These are phyloP conservation scores for Plasmodium billcollinsi DNA, from an alignment of 169 alveolate genomes.

Conservation along the genomic window DNA sequence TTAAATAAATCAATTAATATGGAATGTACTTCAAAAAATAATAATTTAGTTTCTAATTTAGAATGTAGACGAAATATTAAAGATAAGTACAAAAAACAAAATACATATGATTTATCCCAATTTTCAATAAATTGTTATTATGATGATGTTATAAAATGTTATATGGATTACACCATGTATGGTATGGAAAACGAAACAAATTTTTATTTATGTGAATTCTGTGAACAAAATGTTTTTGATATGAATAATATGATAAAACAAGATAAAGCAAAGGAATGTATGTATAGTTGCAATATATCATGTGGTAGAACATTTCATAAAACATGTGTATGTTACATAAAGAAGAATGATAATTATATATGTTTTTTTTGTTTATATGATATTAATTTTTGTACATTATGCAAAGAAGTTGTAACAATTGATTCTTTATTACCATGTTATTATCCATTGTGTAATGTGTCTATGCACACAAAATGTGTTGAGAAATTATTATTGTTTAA, in stretches of 20 bases:
- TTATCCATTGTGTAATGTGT: slow-evolving; percentile 76
- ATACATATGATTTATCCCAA: slow-evolving; percentile 1
- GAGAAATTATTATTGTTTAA: slow-evolving; percentile 4
- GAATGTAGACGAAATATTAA: background rate
- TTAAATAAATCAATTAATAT: background rate
- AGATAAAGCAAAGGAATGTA: slow-evolving; percentile 27
- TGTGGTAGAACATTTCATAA: slow-evolving; percentile 67
- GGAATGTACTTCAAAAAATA: background rate
- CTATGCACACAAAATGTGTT: slow-evolving; percentile 74
- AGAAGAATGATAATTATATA: slow-evolving; percentile 26
- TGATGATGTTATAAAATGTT: slow-evolving; percentile 31
- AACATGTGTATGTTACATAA: slow-evolving; percentile 44
- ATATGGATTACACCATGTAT: slow-evolving; percentile 18
- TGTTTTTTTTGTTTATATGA: slow-evolving; percentile 60
- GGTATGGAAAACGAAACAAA: slow-evolving; percentile 10
- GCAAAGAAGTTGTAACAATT: slow-evolving; percentile 38
- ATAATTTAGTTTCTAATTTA: background rate
- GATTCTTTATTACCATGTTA: slow-evolving; percentile 55
- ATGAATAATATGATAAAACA: slow-evolving; percentile 9
- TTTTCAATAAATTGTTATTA: slow-evolving; percentile 7
- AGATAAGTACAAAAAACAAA: background rate
- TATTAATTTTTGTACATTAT: slow-evolving; percentile 55
- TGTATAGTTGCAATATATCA: slow-evolving; percentile 29
- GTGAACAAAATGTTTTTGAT: slow-evolving; percentile 48
- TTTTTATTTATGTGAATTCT: slow-evolving; percentile 47